Conservation (phyloP, 164 flowering plant species). For the Vitis vinifera region ASM3070453v1 NC_081818.1:30182001-30182500, state of each 20-base stretch:
- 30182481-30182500: slow-evolving; percentile 73
- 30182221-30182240: slow-evolving; percentile 55
- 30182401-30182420: slow-evolving; percentile 54
- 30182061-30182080: slow-evolving; percentile 54
- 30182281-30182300: not conserved
- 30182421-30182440: slow-evolving; percentile 47
- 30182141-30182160: slow-evolving; percentile 41
- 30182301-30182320: too few species aligned
- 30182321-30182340: slow-evolving; percentile 26
- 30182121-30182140: slow-evolving; percentile 33
- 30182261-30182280: not conserved
- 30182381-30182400: slow-evolving; percentile 72
- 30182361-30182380: slow-evolving; percentile 51
- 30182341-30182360: slow-evolving; percentile 59
- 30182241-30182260: slow-evolving; percentile 54
- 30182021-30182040: slow-evolving; percentile 57
- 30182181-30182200: slow-evolving; percentile 48
- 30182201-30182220: slow-evolving; percentile 53
- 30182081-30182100: slow-evolving; percentile 80
- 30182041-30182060: slow-evolving; percentile 66
- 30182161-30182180: slow-evolving; percentile 47
- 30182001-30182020: slow-evolving; percentile 29
- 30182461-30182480: slow-evolving; percentile 38
- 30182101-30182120: slow-evolving; percentile 33
- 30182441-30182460: slow-evolving; percentile 37